A percentile compares a stretch with the other conserved stretches of the same genome.
Evolutionary conservation across 169 alveolate species (phyloP).

Genomic region (Eimeria sp.): DNA sequence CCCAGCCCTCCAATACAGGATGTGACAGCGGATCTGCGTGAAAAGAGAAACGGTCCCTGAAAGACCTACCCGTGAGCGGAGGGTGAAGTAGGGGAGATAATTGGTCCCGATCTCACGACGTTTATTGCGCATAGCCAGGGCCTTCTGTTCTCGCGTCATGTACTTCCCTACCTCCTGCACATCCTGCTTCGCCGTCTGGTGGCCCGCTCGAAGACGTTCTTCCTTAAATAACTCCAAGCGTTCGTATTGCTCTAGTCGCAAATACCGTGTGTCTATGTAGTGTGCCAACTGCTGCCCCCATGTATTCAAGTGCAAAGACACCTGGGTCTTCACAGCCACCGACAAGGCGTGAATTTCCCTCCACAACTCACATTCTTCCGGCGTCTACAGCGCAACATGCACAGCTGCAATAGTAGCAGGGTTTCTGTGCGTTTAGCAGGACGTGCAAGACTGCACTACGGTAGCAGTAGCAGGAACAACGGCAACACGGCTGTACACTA

Average conservation of each 20-base stretch:
- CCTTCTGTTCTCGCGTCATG: constrained; percentile 59
- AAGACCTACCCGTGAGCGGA: constrained; percentile 54
- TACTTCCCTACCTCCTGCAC: neutral
- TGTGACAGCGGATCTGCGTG: neutral
- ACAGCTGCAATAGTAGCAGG: neutral
- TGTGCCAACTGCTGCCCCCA: constrained; percentile 71
- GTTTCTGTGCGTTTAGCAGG: neutral
- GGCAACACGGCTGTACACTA: neutral
- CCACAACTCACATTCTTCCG: constrained; percentile 57
- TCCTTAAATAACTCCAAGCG: constrained; percentile 6
- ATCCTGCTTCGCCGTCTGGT: neutral
- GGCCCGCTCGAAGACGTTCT: constrained; percentile 29
- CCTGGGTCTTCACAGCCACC: constrained; percentile 30
- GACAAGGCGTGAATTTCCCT: constrained; percentile 32
- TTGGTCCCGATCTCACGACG: neutral
- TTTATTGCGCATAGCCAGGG: neutral
- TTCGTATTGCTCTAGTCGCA: constrained; percentile 70
- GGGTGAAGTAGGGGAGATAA: constrained; percentile 29
- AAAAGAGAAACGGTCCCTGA: neutral
- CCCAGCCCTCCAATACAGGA: neutral
- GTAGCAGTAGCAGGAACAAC: neutral
- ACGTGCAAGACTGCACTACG: neutral
- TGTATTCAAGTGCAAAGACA: constrained; percentile 44
- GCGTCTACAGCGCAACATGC: neutral
- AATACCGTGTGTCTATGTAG: constrained; percentile 54